Evolutionary conservation across 345 rosid species (phyloP).

Genomic region (Pseudoturritis turrita): DNA sequence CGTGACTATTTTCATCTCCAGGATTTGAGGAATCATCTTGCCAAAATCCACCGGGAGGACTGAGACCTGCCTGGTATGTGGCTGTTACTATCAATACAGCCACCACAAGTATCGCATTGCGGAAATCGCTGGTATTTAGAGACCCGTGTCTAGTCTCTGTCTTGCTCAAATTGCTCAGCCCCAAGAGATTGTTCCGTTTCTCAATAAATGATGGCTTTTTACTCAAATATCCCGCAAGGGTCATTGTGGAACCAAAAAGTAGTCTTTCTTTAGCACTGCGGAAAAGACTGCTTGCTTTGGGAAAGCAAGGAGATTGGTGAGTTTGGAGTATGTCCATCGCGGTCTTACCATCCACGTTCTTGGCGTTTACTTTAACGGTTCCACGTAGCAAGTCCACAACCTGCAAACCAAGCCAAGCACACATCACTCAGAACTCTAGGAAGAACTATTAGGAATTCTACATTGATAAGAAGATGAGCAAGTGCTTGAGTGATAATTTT

Average conservation of each 20-base stretch:
- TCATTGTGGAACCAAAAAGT: neutral
- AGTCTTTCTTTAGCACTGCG: neutral
- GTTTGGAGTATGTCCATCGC: slow-evolving; percentile 23
- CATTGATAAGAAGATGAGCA: too few species aligned
- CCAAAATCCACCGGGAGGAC: slow-evolving; percentile 30
- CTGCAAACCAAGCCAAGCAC: neutral
- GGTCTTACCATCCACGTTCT: slow-evolving; percentile 24
- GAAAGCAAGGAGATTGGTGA: neutral
- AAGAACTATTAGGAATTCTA: too few species aligned
- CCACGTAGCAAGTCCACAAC: slow-evolving; percentile 13
- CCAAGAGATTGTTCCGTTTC: neutral
- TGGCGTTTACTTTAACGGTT: slow-evolving; percentile 19
- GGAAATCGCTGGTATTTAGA: neutral
- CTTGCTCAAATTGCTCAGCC: neutral
- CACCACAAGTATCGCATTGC: slow-evolving; percentile 18
- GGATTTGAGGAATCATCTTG: neutral
- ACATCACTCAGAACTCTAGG: neutral
- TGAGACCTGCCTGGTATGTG: slow-evolving; percentile 31
- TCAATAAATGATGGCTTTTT: neutral
- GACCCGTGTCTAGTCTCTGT: neutral
- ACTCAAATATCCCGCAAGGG: slow-evolving; percentile 7
- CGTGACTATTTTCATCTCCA: neutral
- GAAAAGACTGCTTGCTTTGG: neutral
- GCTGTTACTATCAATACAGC: slow-evolving; percentile 30
- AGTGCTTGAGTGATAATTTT: too few species aligned